phyloP scores from a whole-genome alignment of 768 basidiomycete genomes.

The Chlorophyllum brunneum region DNA sequence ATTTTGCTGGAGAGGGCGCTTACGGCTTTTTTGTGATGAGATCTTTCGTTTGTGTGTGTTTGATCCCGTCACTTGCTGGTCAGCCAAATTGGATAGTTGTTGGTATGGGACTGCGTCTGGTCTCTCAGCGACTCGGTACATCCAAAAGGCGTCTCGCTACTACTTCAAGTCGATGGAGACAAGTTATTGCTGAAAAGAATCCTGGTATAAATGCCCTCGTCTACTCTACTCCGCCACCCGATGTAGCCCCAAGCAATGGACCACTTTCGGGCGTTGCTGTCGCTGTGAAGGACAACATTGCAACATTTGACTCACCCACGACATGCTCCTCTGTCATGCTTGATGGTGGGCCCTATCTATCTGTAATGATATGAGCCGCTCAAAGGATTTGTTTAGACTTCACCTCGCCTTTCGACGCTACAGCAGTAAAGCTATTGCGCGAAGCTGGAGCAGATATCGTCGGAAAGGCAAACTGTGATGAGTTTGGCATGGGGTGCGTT shows the following conservation, averaged over 20 bases:
- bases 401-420: conserved; percentile 80
- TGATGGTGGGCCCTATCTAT: conserved; percentile 34
- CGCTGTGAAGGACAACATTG: conserved; percentile 88
- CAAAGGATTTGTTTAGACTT: conserved; percentile 48
- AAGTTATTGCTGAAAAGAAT: conserved; percentile 34
- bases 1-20: neutral
- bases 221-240: conserved; percentile 20
- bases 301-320: conserved; percentile 54
- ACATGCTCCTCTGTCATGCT: conserved; percentile 83
- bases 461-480: conserved; percentile 94
- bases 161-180: conserved; percentile 22
- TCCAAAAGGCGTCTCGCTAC: neutral
- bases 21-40: conserved; percentile 8
- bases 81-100: neutral
- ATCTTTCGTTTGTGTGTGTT: conserved; percentile 11
- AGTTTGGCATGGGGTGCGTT: conserved; percentile 96
- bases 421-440: conserved; percentile 64
- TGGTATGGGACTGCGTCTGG: neutral
- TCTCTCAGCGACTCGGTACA: neutral
- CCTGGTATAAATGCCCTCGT: conserved; percentile 55
- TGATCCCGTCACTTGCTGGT: too few species aligned
- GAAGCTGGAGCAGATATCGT: conserved; percentile 64
- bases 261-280: conserved; percentile 45
- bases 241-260: conserved; percentile 7
- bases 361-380: neutral